These are phyloP conservation scores for Xylariales sp. DNA, from an alignment of 2,329 filamentous ascomycete species.

Conservation along the genomic window DNA sequence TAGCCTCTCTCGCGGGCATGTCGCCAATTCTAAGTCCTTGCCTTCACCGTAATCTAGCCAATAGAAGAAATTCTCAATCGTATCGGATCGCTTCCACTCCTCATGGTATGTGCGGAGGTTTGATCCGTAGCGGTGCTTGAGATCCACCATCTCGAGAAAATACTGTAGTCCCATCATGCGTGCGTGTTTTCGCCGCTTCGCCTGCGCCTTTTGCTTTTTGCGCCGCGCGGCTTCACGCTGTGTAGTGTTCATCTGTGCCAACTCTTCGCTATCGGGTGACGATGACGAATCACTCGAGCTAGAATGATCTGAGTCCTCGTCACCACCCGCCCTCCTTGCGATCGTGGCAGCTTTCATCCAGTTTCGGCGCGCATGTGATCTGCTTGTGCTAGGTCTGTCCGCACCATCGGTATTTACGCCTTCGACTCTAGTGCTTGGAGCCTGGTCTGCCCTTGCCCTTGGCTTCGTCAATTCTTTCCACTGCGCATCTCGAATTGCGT, in stretches of 20 bases:
- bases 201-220: slow-evolving; percentile 62
- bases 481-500: slow-evolving; percentile 70
- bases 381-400: slow-evolving; percentile 31
- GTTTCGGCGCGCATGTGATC: slow-evolving; percentile 67
- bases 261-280: slow-evolving; percentile 46
- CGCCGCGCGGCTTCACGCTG: slow-evolving; percentile 54
- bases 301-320: slow-evolving; percentile 65
- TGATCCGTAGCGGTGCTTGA: slow-evolving; percentile 87
- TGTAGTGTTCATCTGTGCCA: slow-evolving; percentile 49
- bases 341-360: slow-evolving; percentile 82
- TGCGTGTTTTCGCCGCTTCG: slow-evolving; percentile 71
- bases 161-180: slow-evolving; percentile 88
- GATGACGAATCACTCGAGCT: slow-evolving; percentile 52
- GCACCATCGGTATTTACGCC: slow-evolving; percentile 39
- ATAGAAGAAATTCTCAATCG: slow-evolving; percentile 91
- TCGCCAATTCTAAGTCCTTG: slow-evolving; percentile 73
- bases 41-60: slow-evolving; percentile 90
- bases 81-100: slow-evolving; percentile 82
- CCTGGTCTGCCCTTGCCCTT: slow-evolving; percentile 50
- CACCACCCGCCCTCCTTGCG: slow-evolving; percentile 76
- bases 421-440: slow-evolving; percentile 13
- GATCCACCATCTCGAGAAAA: slow-evolving; percentile 85
- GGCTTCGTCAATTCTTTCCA: slow-evolving; percentile 64
- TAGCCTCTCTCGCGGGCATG: slow-evolving; percentile 78
- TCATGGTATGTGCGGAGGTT: slow-evolving; percentile 85